Conservation (phyloP, 192 early-diverging fungal genomes). For the Allomyces macrogynus region DNA sequence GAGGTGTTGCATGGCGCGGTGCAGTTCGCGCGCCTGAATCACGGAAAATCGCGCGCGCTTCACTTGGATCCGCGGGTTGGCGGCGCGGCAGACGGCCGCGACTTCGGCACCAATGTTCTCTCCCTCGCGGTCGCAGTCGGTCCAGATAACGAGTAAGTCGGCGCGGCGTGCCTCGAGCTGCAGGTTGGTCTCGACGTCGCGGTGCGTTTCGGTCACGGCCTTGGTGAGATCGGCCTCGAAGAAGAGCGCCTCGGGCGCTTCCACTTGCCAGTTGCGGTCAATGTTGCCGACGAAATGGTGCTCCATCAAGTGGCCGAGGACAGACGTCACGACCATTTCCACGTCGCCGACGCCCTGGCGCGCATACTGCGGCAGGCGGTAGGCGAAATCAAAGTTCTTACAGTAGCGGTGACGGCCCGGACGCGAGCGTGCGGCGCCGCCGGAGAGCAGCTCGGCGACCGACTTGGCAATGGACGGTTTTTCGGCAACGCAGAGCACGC, state of each 20-base stretch:
- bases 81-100: slow-evolving; percentile 33
- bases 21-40: slow-evolving; percentile 54
- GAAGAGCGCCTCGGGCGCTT: slow-evolving; percentile 41
- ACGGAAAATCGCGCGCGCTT: slow-evolving; percentile 77
- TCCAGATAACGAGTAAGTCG: slow-evolving; percentile 79
- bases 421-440: slow-evolving; percentile 15
- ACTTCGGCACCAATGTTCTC: slow-evolving; percentile 83
- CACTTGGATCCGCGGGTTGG: slow-evolving; percentile 45
- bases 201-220: background rate
- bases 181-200: slow-evolving; percentile 41
- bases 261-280: slow-evolving; percentile 38
- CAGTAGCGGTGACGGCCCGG: slow-evolving; percentile 32
- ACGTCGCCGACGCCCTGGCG: slow-evolving; percentile 14
- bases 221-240: background rate
- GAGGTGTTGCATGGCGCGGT: slow-evolving; percentile 50
- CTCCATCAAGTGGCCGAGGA: slow-evolving; percentile 54
- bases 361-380: slow-evolving; percentile 12
- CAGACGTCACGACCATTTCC: slow-evolving; percentile 59
- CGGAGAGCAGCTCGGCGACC: slow-evolving; percentile 54
- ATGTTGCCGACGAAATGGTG: slow-evolving; percentile 38
- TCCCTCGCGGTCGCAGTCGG: slow-evolving; percentile 94
- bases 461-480: slow-evolving; percentile 74
- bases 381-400: slow-evolving; percentile 63
- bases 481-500: slow-evolving; percentile 87
- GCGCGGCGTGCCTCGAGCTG: slow-evolving; percentile 30